Evolutionary conservation across 2,329 filamentous ascomycete genomes (phyloP), one percentile per base, ranked within the genome.

Genomic region (Colletotrichum filicis): DNA sequence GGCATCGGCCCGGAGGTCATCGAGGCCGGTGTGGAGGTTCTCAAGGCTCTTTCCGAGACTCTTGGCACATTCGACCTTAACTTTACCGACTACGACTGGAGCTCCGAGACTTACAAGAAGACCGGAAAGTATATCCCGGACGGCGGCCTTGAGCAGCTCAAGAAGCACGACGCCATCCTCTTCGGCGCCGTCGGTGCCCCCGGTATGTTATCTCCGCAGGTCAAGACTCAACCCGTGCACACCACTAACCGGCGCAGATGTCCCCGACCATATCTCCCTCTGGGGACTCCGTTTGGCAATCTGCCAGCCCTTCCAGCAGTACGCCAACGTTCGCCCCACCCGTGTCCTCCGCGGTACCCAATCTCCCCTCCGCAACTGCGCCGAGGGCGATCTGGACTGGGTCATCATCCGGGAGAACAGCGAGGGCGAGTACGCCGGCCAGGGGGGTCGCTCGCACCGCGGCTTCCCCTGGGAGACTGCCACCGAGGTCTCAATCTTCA

Each of bases 31-130:
- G 88, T 93, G 9, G 83, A 87, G 55, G 92, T 92, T 0, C 81
- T 94, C 63, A 85, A 90, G 74, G 85, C 86, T 16, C 80, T 92
- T 1, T 83, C 85, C 5, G 78, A 84, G 42, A 83, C 87, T 1
- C 82, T 91, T 1, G 84, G 87, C 52, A 86, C 87, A 0, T 94
- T 94, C 79, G 83, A 87, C 9, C 83, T 94, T 0, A 82, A 89
- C 12, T 93, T 93, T 77, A 87, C 86, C 55, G 83, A 91, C 75
- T 92, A 89, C 76, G 90, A 92, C 79, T 93, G 91, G 92, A 91
- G 88, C 75, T 92, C 90, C 0, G 89, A 91, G 19, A 90, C 87
- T 0, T 93, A 92, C 81, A 92, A 92, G 79, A 87, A 87, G 78
- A 91, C 87, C 0, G 92, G 92, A 1, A 87, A 89, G 75, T 93